These are phyloP conservation scores for Populus simonii DNA, from an alignment of 345 rosid species.

Conservation along the genomic window DNA sequence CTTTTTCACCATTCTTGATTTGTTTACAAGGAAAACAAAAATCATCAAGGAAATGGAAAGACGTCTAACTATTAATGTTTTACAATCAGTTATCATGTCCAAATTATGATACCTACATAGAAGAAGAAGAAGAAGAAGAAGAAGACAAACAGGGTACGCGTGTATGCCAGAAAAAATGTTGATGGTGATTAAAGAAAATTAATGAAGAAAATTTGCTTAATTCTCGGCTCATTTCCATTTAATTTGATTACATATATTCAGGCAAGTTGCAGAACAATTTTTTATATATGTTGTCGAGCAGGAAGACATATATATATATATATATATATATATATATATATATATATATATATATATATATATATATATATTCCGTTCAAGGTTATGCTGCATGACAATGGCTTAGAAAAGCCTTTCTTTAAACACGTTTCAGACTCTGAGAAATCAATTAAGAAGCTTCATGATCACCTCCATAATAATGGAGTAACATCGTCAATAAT, in stretches of 20 bases:
- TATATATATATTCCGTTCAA: not conserved
- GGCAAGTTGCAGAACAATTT: not conserved
- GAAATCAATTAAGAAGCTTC: not conserved
- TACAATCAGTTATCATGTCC: not conserved
- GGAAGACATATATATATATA: too few relatives aligned
- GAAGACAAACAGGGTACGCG: slow-evolving; percentile 1
- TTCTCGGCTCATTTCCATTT: not conserved
- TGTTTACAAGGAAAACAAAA: not conserved
- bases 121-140: slow-evolving; percentile 1
- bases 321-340: too few relatives aligned
- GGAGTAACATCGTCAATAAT: not conserved
- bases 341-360: too few relatives aligned
- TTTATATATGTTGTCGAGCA: not conserved
- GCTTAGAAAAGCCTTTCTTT: not conserved
- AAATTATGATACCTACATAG: not conserved
- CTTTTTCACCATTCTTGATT: not conserved
- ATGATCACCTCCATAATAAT: slow-evolving; percentile 7
- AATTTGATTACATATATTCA: slow-evolving; percentile 13
- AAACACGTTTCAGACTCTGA: slow-evolving; percentile 20
- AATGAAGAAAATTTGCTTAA: not conserved
- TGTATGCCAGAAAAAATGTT: slow-evolving; percentile 9
- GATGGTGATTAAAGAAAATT: not conserved
- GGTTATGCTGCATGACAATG: slow-evolving; percentile 9
- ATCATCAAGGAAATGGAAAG: not conserved
- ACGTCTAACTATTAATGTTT: not conserved